A percentile compares a stretch with the other conserved stretches of the same genome.
These are phyloP conservation scores for Solanum bulbocastanum DNA, from an alignment of 257 asterid species.

Conservation along the genomic window DNA sequence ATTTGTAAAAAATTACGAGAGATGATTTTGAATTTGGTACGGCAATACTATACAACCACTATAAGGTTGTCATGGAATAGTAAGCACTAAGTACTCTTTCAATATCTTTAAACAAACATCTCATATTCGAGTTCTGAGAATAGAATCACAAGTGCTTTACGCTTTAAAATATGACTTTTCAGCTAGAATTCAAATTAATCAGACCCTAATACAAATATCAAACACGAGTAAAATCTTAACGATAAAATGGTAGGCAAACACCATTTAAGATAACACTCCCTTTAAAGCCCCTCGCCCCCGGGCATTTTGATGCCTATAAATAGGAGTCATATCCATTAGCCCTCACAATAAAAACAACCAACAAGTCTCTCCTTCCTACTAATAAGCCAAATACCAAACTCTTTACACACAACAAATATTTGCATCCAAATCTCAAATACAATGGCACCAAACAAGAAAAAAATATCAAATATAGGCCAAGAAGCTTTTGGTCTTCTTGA, in stretches of 20 bases:
- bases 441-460: background rate
- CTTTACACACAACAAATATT: background rate
- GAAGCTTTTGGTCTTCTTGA: background rate
- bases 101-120: background rate
- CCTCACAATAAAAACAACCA: background rate
- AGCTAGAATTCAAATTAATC: rapidly evolving
- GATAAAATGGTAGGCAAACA: background rate
- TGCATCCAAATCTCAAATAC: background rate
- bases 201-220: rapidly evolving
- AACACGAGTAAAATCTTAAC: background rate
- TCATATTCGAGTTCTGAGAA: rapidly evolving
- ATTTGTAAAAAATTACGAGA: background rate
- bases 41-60: background rate
- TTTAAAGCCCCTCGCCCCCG: no score
- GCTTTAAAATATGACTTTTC: rapidly evolving
- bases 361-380: background rate
- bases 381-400: background rate
- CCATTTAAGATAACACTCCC: background rate
- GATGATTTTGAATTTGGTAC: background rate
- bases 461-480: background rate
- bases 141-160: background rate
- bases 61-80: background rate
- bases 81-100: background rate
- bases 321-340: background rate
- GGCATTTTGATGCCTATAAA: background rate